These are phyloP conservation scores for Lactarius hatsudake DNA, from an alignment of 768 basidiomycete genomes.

Conservation along the genomic window DNA sequence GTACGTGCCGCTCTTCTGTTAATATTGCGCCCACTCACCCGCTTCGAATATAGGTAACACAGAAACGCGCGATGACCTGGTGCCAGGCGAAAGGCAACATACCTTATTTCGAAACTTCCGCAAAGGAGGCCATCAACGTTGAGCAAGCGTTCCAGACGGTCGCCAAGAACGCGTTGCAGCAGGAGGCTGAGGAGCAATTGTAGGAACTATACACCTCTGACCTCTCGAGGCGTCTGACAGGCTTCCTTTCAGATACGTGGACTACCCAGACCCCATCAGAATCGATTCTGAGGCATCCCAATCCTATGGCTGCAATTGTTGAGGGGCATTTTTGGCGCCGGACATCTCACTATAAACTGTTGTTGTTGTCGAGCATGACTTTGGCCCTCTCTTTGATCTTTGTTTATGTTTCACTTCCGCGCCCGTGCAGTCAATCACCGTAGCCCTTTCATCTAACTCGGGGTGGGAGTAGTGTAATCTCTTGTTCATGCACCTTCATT, in stretches of 20 bases:
- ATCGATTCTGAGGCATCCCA: constrained; percentile 92
- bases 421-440: constrained; percentile 14
- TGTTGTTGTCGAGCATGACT: constrained; percentile 16
- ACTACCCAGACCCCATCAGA: constrained; percentile 98
- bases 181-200: constrained; percentile 96
- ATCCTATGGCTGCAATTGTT: constrained; percentile 92
- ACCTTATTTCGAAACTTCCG: constrained; percentile 99
- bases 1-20: constrained; percentile 42
- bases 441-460: constrained; percentile 17
- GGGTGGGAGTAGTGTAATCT: constrained; percentile 22
- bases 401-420: constrained; percentile 25
- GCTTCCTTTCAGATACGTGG: constrained; percentile 69
- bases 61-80: constrained; percentile 99
- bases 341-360: constrained; percentile 7
- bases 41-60: constrained; percentile 67
- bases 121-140: constrained; percentile 99
- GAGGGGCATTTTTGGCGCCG: constrained; percentile 26
- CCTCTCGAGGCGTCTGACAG: constrained; percentile 22
- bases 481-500: constrained; percentile 19
- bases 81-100: constrained; percentile 99
- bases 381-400: constrained; percentile 22
- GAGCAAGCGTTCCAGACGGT: constrained; percentile 99
- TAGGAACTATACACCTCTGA: constrained; percentile 40
- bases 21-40: neutral
- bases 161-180: constrained; percentile 98